phyloP scores from a whole-genome alignment of 495 filamentous ascomycete genomes.

The Saxophila tyrrhenica region DNA sequence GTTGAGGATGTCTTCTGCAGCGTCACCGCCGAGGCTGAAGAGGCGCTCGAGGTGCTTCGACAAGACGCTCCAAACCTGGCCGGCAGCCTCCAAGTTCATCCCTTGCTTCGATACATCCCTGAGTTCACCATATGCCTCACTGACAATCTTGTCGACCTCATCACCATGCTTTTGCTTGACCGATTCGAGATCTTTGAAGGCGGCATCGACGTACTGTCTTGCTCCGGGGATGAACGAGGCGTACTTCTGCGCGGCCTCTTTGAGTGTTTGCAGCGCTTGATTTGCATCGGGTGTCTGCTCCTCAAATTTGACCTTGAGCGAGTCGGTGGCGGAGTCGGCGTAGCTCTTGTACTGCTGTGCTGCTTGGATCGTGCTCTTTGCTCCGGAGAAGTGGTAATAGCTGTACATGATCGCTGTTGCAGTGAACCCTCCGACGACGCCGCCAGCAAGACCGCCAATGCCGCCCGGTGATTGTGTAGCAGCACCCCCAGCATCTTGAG shows the following conservation, averaged over 20 bases:
- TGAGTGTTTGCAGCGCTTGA: conserved; percentile 45
- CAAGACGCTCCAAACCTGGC: conserved; percentile 41
- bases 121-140: conserved; percentile 48
- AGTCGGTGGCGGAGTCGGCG: conserved; percentile 37
- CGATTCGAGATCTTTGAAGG: conserved; percentile 52
- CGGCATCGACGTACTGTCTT: conserved; percentile 44
- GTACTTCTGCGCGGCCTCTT: conserved; percentile 47
- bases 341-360: conserved; percentile 42
- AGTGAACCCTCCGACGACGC: conserved; percentile 39
- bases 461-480: neutral
- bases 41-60: conserved; percentile 41
- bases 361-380: conserved; percentile 40
- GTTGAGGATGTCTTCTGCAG: conserved; percentile 45
- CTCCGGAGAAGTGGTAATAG: conserved; percentile 49
- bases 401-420: conserved; percentile 40
- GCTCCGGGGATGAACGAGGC: conserved; percentile 57
- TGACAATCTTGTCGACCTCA: conserved; percentile 51
- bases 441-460: conserved; percentile 30
- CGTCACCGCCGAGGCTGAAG: conserved; percentile 43
- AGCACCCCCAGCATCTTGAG: neutral
- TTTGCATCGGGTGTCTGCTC: conserved; percentile 46
- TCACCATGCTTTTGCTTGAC: conserved; percentile 46
- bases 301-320: conserved; percentile 32
- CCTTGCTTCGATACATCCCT: conserved; percentile 40
- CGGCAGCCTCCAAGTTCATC: conserved; percentile 40